Percentiles rank a stretch among this genome's conserved stretches.
Evolutionary conservation across 1,284 basidiomycete species (phyloP).

Genomic region (Ceratobasidium sp.): DNA sequence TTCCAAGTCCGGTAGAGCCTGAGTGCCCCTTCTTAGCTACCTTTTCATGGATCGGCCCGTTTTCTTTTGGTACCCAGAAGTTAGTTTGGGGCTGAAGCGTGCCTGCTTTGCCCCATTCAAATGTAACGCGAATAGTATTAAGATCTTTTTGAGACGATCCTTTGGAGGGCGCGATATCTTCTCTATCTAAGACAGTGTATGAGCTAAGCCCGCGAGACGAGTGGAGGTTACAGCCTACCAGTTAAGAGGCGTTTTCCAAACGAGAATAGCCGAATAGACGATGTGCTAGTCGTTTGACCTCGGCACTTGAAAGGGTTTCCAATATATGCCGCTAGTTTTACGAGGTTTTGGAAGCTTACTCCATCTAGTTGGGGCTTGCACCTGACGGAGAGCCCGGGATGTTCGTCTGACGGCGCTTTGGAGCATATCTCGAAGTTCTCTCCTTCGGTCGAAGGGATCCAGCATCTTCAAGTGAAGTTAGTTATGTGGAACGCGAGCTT

Average conservation of each 20-base stretch:
- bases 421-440: constrained; percentile 31
- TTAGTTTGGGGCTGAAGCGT: neutral
- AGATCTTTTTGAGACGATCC: neutral
- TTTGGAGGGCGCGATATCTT: neutral
- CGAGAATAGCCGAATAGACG: neutral
- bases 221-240: neutral
- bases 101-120: neutral
- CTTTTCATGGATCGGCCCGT: constrained; percentile 18
- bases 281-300: neutral
- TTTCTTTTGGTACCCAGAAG: neutral
- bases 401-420: neutral
- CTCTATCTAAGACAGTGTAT: neutral
- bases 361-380: constrained; percentile 17
- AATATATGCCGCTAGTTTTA: too few species aligned
- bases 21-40: constrained; percentile 26
- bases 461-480: neutral
- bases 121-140: constrained; percentile 11
- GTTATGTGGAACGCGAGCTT: neutral
- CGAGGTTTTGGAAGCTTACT: too few species aligned
- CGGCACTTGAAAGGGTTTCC: neutral
- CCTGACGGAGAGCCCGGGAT: neutral
- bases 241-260: constrained; percentile 28
- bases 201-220: neutral
- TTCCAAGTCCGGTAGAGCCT: constrained; percentile 26
- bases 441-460: constrained; percentile 30